phyloP scores from a whole-genome alignment of 2,329 filamentous ascomycete species.

The Nemania sp. region DNA sequence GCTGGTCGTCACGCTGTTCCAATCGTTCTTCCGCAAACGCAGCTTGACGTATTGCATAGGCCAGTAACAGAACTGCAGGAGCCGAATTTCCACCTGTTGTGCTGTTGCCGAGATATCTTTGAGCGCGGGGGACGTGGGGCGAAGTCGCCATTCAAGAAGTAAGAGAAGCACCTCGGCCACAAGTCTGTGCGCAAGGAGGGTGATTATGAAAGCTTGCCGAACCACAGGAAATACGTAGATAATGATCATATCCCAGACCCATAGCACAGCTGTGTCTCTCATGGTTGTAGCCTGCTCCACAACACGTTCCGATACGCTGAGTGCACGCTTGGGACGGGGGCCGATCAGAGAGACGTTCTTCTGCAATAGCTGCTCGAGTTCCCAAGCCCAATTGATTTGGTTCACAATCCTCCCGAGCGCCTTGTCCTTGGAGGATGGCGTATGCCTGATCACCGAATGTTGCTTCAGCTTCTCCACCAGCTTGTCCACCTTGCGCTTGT shows the following conservation, averaged over 20 bases:
- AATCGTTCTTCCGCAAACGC: slow-evolving; percentile 85
- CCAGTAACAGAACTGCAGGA: slow-evolving; percentile 99
- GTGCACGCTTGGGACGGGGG: slow-evolving; percentile 75
- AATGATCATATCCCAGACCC: slow-evolving; percentile 71
- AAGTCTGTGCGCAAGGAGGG: slow-evolving; percentile 78
- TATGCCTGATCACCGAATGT: slow-evolving; percentile 80
- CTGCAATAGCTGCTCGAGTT: slow-evolving; percentile 82
- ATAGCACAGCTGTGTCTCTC: slow-evolving; percentile 73
- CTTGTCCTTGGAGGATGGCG: slow-evolving; percentile 79
- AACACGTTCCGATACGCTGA: slow-evolving; percentile 92
- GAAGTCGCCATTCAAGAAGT: slow-evolving; percentile 82
- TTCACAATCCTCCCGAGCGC: slow-evolving; percentile 81
- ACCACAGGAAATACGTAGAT: slow-evolving; percentile 80
- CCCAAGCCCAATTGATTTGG: slow-evolving; percentile 95
- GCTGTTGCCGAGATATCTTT: slow-evolving; percentile 97
- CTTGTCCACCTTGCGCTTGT: slow-evolving; percentile 63
- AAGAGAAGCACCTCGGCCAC: slow-evolving; percentile 78
- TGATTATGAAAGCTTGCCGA: slow-evolving; percentile 73
- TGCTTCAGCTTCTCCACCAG: slow-evolving; percentile 85
- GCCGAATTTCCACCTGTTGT: slow-evolving; percentile 93
- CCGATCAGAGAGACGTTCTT: slow-evolving; percentile 88
- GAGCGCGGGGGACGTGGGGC: slow-evolving; percentile 78
- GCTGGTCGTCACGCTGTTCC: slow-evolving; percentile 93
- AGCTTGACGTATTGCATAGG: slow-evolving; percentile 94
- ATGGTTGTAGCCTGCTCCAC: slow-evolving; percentile 90